A percentile compares a stretch with the other conserved stretches of the same genome.
Evolutionary conservation across 1,284 basidiomycete genomes (phyloP).

Genomic region (Naganishia sp.): DNA sequence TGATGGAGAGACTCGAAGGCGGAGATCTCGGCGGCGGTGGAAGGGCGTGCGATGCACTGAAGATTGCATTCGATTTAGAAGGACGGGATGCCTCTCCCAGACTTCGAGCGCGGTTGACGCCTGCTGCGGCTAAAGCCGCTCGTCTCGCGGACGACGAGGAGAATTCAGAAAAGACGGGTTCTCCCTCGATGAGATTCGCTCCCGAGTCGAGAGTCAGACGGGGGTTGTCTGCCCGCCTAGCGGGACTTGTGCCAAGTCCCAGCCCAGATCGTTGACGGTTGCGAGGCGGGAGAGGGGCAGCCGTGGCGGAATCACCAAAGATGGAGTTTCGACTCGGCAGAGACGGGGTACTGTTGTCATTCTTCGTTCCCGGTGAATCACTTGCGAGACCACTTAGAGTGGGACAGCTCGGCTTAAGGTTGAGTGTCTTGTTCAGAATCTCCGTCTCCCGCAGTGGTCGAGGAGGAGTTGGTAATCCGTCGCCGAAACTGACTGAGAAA

Average conservation of each 20-base stretch:
- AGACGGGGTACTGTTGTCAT: constrained; percentile 32
- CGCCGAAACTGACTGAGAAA: constrained; percentile 32
- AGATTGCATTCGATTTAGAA: constrained; percentile 22
- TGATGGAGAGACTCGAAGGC: neutral
- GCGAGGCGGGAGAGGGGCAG: constrained; percentile 6
- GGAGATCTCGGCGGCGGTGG: constrained; percentile 22
- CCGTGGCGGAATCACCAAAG: neutral
- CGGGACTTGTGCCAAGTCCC: constrained; percentile 20
- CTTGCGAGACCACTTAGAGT: constrained; percentile 9
- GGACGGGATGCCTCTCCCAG: constrained; percentile 7
- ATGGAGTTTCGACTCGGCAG: constrained; percentile 7
- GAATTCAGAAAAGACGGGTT: constrained; percentile 26
- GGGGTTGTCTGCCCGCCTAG: constrained; percentile 8
- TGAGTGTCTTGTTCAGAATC: constrained; percentile 1
- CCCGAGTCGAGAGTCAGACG: neutral
- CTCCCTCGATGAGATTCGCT: neutral
- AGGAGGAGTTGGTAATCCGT: constrained; percentile 31
- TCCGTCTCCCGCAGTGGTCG: constrained; percentile 24
- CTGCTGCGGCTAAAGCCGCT: constrained; percentile 7
- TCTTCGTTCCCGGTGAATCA: constrained; percentile 5
- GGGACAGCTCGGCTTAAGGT: constrained; percentile 32
- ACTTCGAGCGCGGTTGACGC: constrained; percentile 25
- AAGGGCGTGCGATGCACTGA: constrained; percentile 14
- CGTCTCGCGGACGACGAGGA: constrained; percentile 8
- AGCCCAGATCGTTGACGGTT: constrained; percentile 21